phyloP scores from a whole-genome alignment of 306 rosid species.

The Quercus ilex region DNA sequence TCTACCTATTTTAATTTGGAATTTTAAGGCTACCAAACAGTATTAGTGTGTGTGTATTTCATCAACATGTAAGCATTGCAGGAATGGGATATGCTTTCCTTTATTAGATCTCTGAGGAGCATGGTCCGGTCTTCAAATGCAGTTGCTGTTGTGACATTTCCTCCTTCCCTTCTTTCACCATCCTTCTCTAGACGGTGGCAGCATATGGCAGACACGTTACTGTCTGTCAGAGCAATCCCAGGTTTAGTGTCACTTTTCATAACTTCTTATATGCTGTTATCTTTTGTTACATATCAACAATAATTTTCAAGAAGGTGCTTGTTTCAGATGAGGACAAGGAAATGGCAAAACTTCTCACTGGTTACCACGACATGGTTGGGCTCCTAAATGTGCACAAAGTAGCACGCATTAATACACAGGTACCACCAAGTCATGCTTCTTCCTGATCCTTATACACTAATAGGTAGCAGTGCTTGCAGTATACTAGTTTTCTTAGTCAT shows the following conservation, averaged over 20 bases:
- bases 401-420: conserved; percentile 83
- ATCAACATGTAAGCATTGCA: conserved; percentile 22
- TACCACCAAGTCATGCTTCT: conserved; percentile 15
- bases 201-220: conserved; percentile 88
- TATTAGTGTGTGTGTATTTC: neutral
- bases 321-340: conserved; percentile 83
- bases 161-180: conserved; percentile 61
- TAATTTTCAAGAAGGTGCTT: conserved; percentile 6
- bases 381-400: conserved; percentile 74
- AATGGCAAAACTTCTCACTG: conserved; percentile 81
- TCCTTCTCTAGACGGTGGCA: conserved; percentile 78
- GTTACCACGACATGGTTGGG: conserved; percentile 93
- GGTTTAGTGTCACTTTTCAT: conserved; percentile 41
- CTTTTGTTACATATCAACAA: conserved; percentile 8
- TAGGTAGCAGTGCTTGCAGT: too few species aligned
- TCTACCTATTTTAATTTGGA: neutral
- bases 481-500: too few species aligned
- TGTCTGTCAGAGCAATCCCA: conserved; percentile 79
- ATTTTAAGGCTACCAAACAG: neutral
- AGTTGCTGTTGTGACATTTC: conserved; percentile 70
- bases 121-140: conserved; percentile 69
- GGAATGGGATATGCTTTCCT: conserved; percentile 94
- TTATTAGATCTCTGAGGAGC: conserved; percentile 65
- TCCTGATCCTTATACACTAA: neutral
- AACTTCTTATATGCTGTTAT: neutral